A percentile compares a stretch with the other conserved stretches of the same genome.
phyloP scores from a whole-genome alignment of 2,329 filamentous ascomycete species.

The Claviceps sp. region DNA sequence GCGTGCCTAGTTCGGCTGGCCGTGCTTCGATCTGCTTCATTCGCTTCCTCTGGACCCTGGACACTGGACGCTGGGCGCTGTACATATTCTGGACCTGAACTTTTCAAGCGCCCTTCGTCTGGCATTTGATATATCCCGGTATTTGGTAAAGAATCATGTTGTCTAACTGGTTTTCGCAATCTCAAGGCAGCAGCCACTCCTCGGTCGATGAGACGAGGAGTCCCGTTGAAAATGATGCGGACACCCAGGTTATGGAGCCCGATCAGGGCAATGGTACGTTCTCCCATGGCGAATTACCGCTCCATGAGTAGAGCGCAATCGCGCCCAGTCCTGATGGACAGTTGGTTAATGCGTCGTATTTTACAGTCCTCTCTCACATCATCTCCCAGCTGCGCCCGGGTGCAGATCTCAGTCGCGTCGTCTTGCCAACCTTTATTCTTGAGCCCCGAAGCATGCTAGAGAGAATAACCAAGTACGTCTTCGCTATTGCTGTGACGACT shows the following conservation, averaged over 20 bases:
- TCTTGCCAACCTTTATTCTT: slow-evolving; percentile 92
- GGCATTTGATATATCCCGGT: too few species aligned
- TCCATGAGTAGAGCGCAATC: background rate
- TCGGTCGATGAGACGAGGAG: slow-evolving; percentile 41
- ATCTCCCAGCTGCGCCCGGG: slow-evolving; percentile 94
- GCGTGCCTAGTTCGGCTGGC: background rate
- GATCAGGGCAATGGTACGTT: slow-evolving; percentile 84
- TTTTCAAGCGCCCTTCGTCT: too few species aligned
- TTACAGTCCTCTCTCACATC: slow-evolving; percentile 80
- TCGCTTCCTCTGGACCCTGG: background rate
- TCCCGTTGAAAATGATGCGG: slow-evolving; percentile 38
- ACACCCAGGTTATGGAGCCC: slow-evolving; percentile 73
- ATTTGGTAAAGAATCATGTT: slow-evolving; percentile 19
- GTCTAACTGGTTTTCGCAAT: slow-evolving; percentile 27
- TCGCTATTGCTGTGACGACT: background rate
- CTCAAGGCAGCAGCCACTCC: slow-evolving; percentile 34
- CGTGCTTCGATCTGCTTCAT: background rate
- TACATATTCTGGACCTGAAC: too few species aligned
- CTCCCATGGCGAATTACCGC: background rate
- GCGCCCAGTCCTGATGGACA: background rate
- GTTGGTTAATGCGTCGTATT: background rate
- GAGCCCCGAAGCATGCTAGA: slow-evolving; percentile 97
- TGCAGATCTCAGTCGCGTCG: slow-evolving; percentile 87
- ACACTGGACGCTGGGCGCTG: background rate
- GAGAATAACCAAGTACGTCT: slow-evolving; percentile 84